These are phyloP conservation scores for Taphrina confusa DNA, from an alignment of 1,139 yeast species.

Conservation along the genomic window DNA sequence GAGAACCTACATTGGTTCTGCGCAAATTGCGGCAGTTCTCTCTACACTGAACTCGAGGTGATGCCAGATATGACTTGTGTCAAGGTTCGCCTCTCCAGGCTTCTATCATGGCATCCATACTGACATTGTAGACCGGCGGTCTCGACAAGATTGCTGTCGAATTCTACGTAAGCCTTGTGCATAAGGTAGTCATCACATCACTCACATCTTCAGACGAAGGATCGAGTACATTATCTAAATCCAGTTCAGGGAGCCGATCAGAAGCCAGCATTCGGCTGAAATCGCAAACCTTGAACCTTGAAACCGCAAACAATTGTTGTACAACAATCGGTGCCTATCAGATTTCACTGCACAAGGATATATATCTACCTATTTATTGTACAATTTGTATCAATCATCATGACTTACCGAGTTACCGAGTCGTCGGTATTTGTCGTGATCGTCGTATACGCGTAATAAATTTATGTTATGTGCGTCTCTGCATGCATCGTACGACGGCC, in stretches of 20 bases:
- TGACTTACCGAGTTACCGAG: no score
- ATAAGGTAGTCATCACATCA: not conserved
- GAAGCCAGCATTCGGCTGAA: slow-evolving; percentile 12
- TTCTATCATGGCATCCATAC: no score
- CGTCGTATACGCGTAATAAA: no score
- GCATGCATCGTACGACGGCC: no score
- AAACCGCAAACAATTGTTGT: no score
- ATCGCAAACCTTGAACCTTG: slow-evolving; percentile 34
- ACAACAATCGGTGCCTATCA: no score
- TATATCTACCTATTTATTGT: no score
- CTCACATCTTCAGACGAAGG: not conserved
- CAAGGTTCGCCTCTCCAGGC: no score
- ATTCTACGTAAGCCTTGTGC: slow-evolving; percentile 1
- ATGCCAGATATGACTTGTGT: slow-evolving; percentile 24
- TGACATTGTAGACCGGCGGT: slow-evolving; percentile 6
- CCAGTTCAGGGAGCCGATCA: slow-evolving; percentile 10
- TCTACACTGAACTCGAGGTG: slow-evolving; percentile 17
- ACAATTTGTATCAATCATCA: no score
- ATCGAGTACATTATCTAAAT: not conserved
- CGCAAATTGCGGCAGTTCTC: slow-evolving; percentile 15
- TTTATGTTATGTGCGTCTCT: no score
- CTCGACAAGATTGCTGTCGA: slow-evolving; percentile 16
- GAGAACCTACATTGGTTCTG: slow-evolving; percentile 22
- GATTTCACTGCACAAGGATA: no score
- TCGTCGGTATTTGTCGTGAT: no score